A percentile compares a stretch with the other conserved stretches of the same genome.
Evolutionary conservation across 108 stramenopile species (phyloP).

Genomic region (Conticribra guillardii): DNA sequence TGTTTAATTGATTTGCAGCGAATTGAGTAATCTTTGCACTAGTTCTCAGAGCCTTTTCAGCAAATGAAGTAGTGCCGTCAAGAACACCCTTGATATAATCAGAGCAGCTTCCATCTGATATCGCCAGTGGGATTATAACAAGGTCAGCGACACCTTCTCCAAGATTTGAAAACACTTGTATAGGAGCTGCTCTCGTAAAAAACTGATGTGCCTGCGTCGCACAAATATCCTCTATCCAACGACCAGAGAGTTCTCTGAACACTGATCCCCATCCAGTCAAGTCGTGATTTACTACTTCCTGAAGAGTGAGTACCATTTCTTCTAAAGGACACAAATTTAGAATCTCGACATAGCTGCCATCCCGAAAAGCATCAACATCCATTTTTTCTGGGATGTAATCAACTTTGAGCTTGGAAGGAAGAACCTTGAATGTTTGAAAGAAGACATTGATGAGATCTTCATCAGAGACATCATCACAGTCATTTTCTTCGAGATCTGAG

Average conservation of each 20-base stretch:
- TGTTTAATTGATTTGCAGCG: constrained; percentile 59
- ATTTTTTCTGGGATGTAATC: constrained; percentile 78
- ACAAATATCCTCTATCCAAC: constrained; percentile 81
- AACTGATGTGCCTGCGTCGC: constrained; percentile 87
- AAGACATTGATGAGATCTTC: constrained; percentile 41
- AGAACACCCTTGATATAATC: constrained; percentile 67
- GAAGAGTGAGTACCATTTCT: constrained; percentile 75
- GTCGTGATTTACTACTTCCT: constrained; percentile 60
- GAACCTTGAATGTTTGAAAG: constrained; percentile 66
- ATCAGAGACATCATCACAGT: constrained; percentile 10
- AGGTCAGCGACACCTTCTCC: constrained; percentile 69
- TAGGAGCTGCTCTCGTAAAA: constrained; percentile 71
- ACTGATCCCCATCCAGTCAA: constrained; percentile 76
- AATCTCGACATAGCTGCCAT: constrained; percentile 80
- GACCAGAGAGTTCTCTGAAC: constrained; percentile 52
- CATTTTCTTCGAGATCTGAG: constrained; percentile 7
- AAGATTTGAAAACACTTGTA: constrained; percentile 73
- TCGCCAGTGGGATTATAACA: constrained; percentile 73
- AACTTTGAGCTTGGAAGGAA: constrained; percentile 83
- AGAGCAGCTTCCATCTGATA: constrained; percentile 52
- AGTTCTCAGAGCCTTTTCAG: constrained; percentile 66
- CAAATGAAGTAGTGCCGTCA: constrained; percentile 55
- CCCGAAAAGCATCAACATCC: constrained; percentile 69
- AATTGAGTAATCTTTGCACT: constrained; percentile 66
- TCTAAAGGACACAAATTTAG: constrained; percentile 85